A percentile compares a stretch with the other conserved stretches of the same genome.
These are phyloP conservation scores for Malus orientalis DNA, from an alignment of 306 rosid genomes.

Conservation along the genomic window DNA sequence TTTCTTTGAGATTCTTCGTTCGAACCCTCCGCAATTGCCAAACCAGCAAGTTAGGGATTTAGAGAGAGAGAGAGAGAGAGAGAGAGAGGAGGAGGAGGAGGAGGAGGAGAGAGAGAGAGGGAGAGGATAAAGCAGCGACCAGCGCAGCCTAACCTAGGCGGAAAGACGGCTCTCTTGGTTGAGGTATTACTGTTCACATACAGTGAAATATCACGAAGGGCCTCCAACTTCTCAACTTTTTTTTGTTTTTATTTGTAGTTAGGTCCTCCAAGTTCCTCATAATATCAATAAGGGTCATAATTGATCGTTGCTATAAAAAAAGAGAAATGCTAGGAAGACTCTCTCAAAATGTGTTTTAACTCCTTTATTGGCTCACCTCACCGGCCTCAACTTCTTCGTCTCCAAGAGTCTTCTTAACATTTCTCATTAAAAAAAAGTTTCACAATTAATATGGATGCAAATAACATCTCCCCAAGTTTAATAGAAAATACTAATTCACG, in stretches of 20 bases:
- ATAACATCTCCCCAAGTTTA: no score
- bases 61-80: background rate
- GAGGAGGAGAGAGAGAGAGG: background rate
- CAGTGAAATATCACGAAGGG: background rate
- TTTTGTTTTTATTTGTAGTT: background rate
- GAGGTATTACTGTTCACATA: background rate
- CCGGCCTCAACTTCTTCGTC: no score
- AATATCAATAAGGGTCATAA: background rate
- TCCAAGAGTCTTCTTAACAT: no score
- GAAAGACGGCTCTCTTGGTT: background rate
- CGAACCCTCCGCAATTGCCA: background rate
- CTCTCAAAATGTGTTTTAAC: no score
- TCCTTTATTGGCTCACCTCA: no score
- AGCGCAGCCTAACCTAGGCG: constrained; percentile 9
- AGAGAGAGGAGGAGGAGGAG: background rate
- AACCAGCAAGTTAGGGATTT: background rate
- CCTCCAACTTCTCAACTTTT: background rate
- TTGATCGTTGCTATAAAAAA: no score
- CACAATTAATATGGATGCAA: no score
- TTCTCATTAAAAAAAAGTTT: no score
- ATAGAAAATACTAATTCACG: no score
- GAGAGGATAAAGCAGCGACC: constrained; percentile 6
- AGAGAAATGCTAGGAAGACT: no score
- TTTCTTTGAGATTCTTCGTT: background rate
- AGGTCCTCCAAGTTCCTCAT: background rate